Evolutionary conservation across 164 flowering plant genomes (phyloP).

Genomic region (Stephania yunnanensis): DNA sequence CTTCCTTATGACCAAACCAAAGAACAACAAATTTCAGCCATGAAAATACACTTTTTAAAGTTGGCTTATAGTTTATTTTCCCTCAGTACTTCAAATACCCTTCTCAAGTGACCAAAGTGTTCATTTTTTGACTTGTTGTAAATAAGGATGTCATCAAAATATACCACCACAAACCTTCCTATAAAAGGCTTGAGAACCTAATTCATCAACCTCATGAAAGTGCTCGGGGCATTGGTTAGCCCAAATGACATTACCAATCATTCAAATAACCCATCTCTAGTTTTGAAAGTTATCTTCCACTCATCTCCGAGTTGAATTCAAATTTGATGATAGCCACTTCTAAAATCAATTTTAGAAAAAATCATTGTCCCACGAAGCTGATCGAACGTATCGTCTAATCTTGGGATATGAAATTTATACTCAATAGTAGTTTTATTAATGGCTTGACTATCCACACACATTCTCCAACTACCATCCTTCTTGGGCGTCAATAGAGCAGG

Average conservation of each 20-base stretch:
- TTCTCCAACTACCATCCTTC: neutral
- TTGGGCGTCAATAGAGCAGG: neutral
- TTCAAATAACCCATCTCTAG: neutral
- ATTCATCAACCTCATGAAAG: neutral
- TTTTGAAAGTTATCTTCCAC: neutral
- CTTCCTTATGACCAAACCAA: neutral
- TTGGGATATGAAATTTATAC: neutral
- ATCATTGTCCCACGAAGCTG: no score
- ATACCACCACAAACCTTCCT: neutral
- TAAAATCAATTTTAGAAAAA: no score
- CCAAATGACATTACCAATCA: conserved; percentile 3
- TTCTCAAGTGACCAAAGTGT: neutral
- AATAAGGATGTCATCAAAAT: neutral
- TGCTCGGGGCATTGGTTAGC: neutral
- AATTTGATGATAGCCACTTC: no score
- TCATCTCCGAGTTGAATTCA: no score
- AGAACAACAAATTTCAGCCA: neutral
- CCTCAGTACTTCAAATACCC: neutral
- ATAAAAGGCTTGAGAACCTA: conserved; percentile 3
- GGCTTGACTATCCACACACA: neutral
- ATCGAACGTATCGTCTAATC: no score
- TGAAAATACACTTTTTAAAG: neutral
- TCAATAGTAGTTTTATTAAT: neutral
- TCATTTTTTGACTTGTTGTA: neutral
- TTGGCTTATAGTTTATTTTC: neutral